Percentiles rank a stretch among this genome's conserved stretches.
phyloP scores from a whole-genome alignment of 345 rosid species.

The Lepidium aucheri region DNA sequence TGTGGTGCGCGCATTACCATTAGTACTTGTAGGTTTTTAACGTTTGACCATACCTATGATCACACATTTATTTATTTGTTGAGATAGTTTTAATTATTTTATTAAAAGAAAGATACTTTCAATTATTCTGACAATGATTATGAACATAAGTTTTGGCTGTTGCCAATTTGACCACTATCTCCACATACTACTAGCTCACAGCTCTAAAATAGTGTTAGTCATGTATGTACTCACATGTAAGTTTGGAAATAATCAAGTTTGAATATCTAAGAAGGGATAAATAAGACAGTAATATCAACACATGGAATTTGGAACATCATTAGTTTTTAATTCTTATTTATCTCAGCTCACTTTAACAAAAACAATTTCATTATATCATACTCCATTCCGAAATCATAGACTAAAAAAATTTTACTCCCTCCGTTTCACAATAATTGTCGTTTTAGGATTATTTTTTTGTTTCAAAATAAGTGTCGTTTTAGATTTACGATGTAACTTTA shows the following conservation, averaged over 20 bases:
- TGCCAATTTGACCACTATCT: background rate
- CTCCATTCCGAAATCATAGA: too few species aligned
- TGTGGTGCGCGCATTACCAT: background rate
- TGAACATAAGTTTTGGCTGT: background rate
- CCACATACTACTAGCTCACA: background rate
- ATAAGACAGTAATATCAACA: background rate
- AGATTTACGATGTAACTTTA: too few species aligned
- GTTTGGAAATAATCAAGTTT: background rate
- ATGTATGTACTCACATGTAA: background rate
- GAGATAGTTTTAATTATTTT: too few species aligned
- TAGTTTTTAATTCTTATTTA: too few species aligned
- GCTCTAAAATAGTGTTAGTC: background rate
- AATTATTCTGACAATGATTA: background rate
- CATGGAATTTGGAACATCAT: too few species aligned
- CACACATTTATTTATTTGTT: background rate
- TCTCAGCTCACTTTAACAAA: too few species aligned
- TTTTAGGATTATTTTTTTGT: too few species aligned
- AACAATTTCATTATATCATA: too few species aligned
- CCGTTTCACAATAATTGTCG: too few species aligned
- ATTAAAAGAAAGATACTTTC: background rate
- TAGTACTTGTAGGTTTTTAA: background rate
- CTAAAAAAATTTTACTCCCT: too few species aligned
- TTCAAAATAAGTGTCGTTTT: too few species aligned
- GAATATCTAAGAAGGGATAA: background rate
- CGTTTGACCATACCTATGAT: slow-evolving; percentile 2